Conservation (phyloP, 352 stramenopile genomes). For the Phytophthora aleatoria region DNA sequence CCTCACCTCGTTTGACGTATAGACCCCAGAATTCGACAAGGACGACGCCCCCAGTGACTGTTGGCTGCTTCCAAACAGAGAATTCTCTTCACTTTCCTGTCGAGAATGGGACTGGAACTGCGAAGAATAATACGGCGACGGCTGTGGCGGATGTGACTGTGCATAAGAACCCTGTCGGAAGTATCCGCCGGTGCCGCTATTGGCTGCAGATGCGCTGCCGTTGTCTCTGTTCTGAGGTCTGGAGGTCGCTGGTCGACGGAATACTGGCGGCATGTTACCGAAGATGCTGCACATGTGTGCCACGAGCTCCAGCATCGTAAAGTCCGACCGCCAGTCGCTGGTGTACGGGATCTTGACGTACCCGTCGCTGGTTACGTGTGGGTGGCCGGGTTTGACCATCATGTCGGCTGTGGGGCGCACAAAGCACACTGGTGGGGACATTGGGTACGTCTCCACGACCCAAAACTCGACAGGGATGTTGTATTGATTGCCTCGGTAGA, state of each 20-base stretch:
- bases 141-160: constrained; percentile 36
- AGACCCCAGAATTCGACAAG: constrained; percentile 25
- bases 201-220: constrained; percentile 20
- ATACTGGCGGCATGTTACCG: constrained; percentile 85
- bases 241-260: constrained; percentile 63
- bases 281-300: constrained; percentile 92
- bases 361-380: constrained; percentile 86
- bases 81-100: constrained; percentile 33
- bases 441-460: constrained; percentile 86
- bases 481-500: constrained; percentile 90
- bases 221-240: constrained; percentile 41
- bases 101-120: constrained; percentile 36
- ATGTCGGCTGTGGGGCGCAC: constrained; percentile 86
- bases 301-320: constrained; percentile 84
- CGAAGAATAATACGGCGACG: constrained; percentile 39
- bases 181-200: constrained; percentile 43
- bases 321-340: constrained; percentile 81
- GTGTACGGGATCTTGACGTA: constrained; percentile 90
- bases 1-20: constrained; percentile 10
- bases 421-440: constrained; percentile 84
- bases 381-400: constrained; percentile 87
- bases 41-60: constrained; percentile 21
- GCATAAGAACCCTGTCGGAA: constrained; percentile 49
- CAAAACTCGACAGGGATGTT: constrained; percentile 92
- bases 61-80: constrained; percentile 52